Conservation (phyloP, 129 eudicot species). For the Arctium minus region DNA sequence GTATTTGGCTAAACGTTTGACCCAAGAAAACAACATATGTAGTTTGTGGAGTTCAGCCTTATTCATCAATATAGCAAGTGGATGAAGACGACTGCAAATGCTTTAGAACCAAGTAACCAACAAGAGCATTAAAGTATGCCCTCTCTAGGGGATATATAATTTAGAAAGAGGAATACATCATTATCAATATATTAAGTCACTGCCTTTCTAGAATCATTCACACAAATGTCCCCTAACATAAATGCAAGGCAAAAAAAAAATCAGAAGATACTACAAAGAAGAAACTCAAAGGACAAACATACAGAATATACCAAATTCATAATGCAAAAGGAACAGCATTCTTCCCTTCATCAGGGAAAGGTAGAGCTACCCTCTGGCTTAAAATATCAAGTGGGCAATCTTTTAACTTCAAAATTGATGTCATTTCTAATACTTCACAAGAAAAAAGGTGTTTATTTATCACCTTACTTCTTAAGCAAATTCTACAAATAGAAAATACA, state of each 20-base stretch:
- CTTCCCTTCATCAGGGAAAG: too few relatives aligned
- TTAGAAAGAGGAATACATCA: background rate
- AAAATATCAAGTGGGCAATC: background rate
- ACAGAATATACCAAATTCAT: background rate
- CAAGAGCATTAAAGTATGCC: too few relatives aligned
- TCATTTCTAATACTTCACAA: background rate
- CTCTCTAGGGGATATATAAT: too few relatives aligned
- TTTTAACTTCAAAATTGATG: background rate
- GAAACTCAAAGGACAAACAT: background rate
- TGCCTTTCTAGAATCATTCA: background rate
- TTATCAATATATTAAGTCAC: background rate
- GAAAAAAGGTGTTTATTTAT: background rate
- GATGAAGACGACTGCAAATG: background rate
- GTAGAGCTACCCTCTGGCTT: too few relatives aligned
- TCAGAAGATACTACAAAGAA: background rate
- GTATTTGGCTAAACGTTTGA: background rate
- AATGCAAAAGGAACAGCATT: too few relatives aligned
- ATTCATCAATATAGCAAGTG: background rate
- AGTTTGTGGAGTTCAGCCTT: background rate
- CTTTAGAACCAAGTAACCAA: background rate
- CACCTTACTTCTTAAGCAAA: background rate
- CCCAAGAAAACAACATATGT: background rate
- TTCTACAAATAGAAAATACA: background rate
- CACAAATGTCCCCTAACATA: background rate
- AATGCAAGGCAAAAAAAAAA: background rate